Evolutionary conservation across 805 yeast genomes (phyloP).

Genomic region (Candida ortonii): DNA sequence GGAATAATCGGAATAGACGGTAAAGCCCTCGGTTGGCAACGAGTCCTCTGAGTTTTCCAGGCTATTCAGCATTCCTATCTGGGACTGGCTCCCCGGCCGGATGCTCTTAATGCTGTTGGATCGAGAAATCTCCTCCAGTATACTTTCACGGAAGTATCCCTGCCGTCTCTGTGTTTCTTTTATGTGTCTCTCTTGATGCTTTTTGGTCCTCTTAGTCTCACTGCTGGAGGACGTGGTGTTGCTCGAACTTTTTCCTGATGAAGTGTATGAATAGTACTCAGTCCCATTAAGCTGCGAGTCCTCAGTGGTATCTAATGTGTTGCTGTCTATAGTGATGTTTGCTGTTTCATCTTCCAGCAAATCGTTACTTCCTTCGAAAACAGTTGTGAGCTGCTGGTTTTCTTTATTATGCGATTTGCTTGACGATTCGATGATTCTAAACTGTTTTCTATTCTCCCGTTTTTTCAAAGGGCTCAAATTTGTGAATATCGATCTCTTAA

Average conservation of each 20-base stretch:
- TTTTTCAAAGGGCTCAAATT: constrained; percentile 13
- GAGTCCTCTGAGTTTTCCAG: constrained; percentile 3
- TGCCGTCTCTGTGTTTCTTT: constrained; percentile 16
- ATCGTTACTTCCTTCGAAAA: constrained; percentile 1
- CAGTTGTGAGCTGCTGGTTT: constrained; percentile 2
- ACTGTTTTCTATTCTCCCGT: not conserved
- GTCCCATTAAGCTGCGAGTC: constrained; percentile 2
- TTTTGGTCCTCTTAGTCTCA: constrained; percentile 8
- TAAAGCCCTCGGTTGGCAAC: constrained; percentile 10
- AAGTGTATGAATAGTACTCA: no score
- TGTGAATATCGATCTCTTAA: constrained; percentile 8
- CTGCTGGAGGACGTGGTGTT: constrained; percentile 8
- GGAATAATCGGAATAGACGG: constrained; percentile 14
- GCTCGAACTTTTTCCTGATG: constrained; percentile 1
- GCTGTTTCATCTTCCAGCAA: not conserved
- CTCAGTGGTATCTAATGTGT: constrained; percentile 3
- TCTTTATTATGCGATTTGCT: not conserved
- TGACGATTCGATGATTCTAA: constrained; percentile 3
- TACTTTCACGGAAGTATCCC: constrained; percentile 20
- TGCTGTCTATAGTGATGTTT: not conserved
- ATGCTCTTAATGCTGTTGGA: constrained; percentile 16
- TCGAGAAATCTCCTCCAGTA: constrained; percentile 13
- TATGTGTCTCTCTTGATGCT: constrained; percentile 12
- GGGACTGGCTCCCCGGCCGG: constrained; percentile 4
- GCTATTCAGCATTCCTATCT: constrained; percentile 3